phyloP scores from a whole-genome alignment of 2,329 filamentous ascomycete genomes.

The Pyricularia pennisetigena region DNA sequence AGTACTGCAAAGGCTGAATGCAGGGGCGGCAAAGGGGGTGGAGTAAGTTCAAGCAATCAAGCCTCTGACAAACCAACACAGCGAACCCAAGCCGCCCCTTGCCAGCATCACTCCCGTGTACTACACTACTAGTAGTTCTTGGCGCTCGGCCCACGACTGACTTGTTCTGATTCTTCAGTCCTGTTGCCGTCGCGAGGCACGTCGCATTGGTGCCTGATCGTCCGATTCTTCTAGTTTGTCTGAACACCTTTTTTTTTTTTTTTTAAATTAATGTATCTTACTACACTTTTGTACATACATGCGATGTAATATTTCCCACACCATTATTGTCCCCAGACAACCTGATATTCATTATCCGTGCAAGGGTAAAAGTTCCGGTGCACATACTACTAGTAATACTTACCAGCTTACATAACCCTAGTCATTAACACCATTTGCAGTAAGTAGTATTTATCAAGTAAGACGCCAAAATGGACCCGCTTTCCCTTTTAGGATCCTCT shows the following conservation, averaged over 20 bases:
- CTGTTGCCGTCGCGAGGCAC: background rate
- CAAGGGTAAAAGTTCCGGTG: background rate
- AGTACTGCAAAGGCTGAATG: background rate
- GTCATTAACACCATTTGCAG: background rate
- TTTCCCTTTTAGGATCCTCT: background rate
- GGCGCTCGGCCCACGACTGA: background rate
- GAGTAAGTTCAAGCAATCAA: background rate
- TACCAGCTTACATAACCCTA: background rate
- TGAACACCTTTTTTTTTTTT: background rate
- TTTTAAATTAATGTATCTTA: too few species aligned
- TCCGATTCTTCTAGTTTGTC: background rate
- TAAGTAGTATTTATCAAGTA: background rate
- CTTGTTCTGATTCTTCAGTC: background rate
- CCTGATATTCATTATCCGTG: background rate
- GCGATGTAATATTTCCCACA: too few species aligned
- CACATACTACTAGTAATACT: background rate
- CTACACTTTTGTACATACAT: background rate
- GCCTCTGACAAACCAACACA: background rate
- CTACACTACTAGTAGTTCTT: too few species aligned
- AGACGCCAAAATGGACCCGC: background rate
- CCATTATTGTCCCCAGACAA: background rate
- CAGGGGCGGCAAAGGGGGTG: background rate
- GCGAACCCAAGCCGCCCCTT: background rate
- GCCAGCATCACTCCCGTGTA: background rate
- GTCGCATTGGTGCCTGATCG: background rate